Base-by-base conservation (phyloP, 805 yeast species). In the Sugiyamaella qingdaonensis region DNA sequence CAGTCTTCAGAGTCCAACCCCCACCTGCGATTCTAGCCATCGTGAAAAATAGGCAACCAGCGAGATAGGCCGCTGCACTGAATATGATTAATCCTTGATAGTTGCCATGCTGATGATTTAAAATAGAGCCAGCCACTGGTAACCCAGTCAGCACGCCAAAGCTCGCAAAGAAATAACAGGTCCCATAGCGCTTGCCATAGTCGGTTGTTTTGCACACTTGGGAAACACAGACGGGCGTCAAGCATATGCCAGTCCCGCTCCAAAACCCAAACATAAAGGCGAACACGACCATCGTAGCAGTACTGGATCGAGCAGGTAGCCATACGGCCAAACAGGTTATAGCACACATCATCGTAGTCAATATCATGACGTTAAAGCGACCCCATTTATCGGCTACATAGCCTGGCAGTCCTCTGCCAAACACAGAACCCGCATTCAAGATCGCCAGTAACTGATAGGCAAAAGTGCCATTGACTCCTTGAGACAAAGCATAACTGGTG, bases 141-240 rank as follows among this genome's bases (percentile, higher is more conserved):
- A 69, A 59, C 2, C 75, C 75, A 3, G 68, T 67, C 29, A 71
- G 63, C 1, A 67, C 64, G 4, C 69, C 74, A 36, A 71, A 60
- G 41, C 70, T 64, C 9, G 65, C 71, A 31, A 71, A 56, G 47
- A 80, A 81, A 64, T 82, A 84, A 55, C 82, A 77, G 13, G 88
- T 75, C 0, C 90, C 90, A 58, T 81, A 86, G 18, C 85, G 68
- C 56, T 79, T 81, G 16, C 91, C 91, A 64, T 84, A 85, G 52
- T 82, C 78, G 54, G 76, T 73, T 0, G 84, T 82, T 13, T 76
- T 77, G n/a, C 84, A 78, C 29, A 86, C 80, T 45, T 79, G 78
- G 0, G 86, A 79, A n/a, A 84, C 76, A 56, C 91, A 85, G 2
- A 81, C 82, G 0, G 92, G 89, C 0, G 86, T 78, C 48, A 86